Evolutionary conservation across 176 grass and related monocot genomes (phyloP).

Genomic region (Pontederia crassipes): DNA sequence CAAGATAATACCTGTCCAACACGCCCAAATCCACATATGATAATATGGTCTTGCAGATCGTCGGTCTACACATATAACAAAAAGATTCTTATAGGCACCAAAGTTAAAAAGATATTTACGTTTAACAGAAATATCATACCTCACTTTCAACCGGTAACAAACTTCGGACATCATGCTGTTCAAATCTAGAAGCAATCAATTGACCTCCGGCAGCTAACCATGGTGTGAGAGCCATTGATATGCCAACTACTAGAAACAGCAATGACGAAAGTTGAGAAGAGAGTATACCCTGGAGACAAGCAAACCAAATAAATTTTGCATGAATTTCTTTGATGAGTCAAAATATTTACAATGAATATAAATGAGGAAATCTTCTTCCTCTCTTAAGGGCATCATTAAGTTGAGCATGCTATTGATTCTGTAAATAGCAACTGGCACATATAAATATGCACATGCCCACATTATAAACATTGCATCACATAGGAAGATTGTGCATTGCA

Average conservation of each 20-base stretch:
- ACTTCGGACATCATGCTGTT: slow-evolving; percentile 97
- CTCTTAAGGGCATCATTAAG: no score
- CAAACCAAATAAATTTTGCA: neutral
- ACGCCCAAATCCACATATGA: slow-evolving; percentile 96
- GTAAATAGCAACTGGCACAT: no score
- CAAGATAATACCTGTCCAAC: slow-evolving; percentile 72
- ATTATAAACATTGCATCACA: no score
- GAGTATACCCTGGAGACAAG: slow-evolving; percentile 61
- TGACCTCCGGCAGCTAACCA: slow-evolving; percentile 90
- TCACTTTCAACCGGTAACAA: slow-evolving; percentile 95
- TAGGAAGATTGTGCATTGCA: no score
- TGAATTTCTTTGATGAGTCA: neutral
- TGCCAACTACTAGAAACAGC: slow-evolving; percentile 89
- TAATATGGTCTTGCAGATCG: slow-evolving; percentile 98
- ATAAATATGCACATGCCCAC: no score
- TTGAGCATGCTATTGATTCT: no score
- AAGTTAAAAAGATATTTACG: neutral
- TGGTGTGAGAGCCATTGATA: slow-evolving; percentile 98
- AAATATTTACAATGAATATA: neutral
- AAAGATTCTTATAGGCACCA: slow-evolving; percentile 16
- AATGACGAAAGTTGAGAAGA: slow-evolving; percentile 81
- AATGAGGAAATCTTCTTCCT: no score
- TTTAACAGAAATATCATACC: slow-evolving; percentile 29
- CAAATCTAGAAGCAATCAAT: slow-evolving; percentile 87
- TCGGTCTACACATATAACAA: slow-evolving; percentile 61